A percentile compares a stretch with the other conserved stretches of the same genome.
Evolutionary conservation across 176 grass and related monocot genomes (phyloP).

Genomic region (Oryza punctata): DNA sequence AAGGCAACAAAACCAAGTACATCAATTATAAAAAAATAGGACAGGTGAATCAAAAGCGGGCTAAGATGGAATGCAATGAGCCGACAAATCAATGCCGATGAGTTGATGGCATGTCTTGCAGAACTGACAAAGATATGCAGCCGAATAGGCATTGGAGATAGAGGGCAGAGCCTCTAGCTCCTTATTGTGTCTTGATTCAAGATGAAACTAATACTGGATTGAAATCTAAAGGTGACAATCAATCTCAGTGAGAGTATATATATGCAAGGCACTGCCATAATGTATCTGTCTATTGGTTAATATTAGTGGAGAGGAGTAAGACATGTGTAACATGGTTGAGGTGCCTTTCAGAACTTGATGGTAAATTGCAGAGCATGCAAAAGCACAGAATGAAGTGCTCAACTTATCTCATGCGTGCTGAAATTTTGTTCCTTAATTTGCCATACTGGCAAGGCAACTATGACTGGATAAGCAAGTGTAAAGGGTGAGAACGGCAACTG

Average conservation of each 20-base stretch:
- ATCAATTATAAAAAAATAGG: conserved; percentile 61
- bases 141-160: conserved; percentile 27
- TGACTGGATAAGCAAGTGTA: conserved; percentile 4
- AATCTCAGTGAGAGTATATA: conserved; percentile 26
- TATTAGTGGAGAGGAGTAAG: conserved; percentile 4
- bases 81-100: conserved; percentile 26
- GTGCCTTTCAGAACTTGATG: conserved; percentile 27
- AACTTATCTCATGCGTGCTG: not conserved
- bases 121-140: not conserved
- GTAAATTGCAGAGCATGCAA: not conserved
- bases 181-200: conserved; percentile 28
- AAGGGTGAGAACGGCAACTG: not conserved
- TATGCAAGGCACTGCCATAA: not conserved
- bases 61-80: conserved; percentile 42
- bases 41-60: conserved; percentile 52
- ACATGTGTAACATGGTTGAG: not conserved
- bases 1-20: conserved; percentile 62
- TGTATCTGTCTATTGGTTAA: conserved; percentile 1
- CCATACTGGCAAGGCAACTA: conserved; percentile 33
- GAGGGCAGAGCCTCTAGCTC: conserved; percentile 2
- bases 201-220: not conserved
- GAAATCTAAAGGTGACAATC: not conserved
- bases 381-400: not conserved
- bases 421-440: conserved; percentile 7
- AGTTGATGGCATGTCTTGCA: not conserved